Percentiles rank a stretch among this genome's conserved stretches.
Evolutionary conservation across 1,284 basidiomycete genomes (phyloP).

Genomic region (Apiotrichum veenhuisii): DNA sequence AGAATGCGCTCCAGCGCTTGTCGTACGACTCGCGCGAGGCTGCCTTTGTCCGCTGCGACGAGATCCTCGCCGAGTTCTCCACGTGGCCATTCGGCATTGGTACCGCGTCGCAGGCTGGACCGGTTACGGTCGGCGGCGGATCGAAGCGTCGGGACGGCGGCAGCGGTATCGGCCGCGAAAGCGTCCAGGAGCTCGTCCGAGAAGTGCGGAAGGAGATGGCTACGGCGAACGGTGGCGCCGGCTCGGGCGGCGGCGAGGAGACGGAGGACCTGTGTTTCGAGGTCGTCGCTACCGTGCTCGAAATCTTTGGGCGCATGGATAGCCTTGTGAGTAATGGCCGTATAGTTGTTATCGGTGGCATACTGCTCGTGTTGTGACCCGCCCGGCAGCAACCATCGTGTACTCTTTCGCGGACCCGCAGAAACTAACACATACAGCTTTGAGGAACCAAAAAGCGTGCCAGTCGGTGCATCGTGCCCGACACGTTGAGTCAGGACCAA

Average conservation of each 20-base stretch:
- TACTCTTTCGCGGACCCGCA: no score
- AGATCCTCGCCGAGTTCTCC: slow-evolving; percentile 82
- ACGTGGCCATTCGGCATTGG: slow-evolving; percentile 76
- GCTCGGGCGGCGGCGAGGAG: slow-evolving; percentile 63
- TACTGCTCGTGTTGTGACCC: no score
- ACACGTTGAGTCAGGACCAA: not conserved
- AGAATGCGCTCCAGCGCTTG: slow-evolving; percentile 81
- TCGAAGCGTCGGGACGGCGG: slow-evolving; percentile 43
- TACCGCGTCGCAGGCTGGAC: slow-evolving; percentile 32
- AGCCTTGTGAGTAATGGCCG: slow-evolving; percentile 57
- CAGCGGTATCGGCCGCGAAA: slow-evolving; percentile 55
- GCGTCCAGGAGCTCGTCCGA: slow-evolving; percentile 71
- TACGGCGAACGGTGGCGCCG: slow-evolving; percentile 52
- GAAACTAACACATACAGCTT: not conserved
- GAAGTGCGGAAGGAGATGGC: slow-evolving; percentile 72
- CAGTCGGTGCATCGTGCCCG: not conserved
- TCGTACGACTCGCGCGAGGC: slow-evolving; percentile 86
- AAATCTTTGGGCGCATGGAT: slow-evolving; percentile 83
- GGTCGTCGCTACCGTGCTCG: slow-evolving; percentile 81
- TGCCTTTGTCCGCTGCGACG: slow-evolving; percentile 85
- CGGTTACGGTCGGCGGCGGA: slow-evolving; percentile 41
- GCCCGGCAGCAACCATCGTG: no score
- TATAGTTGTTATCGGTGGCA: no score
- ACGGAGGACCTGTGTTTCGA: slow-evolving; percentile 79
- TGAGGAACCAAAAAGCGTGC: not conserved